Evolutionary conservation across 176 grass and related monocot genomes (phyloP), one percentile per base, ranked within the genome.

Genomic region (Bromus sterilis): DNA sequence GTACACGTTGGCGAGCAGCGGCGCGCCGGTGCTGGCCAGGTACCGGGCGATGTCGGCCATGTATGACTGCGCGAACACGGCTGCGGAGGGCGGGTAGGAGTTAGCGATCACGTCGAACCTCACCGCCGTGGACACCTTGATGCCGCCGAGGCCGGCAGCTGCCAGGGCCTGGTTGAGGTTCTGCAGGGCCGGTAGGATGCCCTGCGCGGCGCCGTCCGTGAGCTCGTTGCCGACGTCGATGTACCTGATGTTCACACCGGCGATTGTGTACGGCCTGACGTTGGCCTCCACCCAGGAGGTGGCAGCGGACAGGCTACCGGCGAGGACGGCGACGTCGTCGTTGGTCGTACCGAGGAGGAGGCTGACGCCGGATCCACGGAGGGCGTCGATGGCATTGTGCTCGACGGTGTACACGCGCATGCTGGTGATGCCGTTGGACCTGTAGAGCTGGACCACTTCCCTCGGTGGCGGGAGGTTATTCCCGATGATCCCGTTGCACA

Each of bases 171-270:
- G 1, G 12, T 43, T 70, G 12, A 70, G 66, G 37, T 70, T 70
- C 12, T 12, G 37, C 66, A 70, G 42, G 23, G 66, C 66, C 0
- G 37, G 3, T 0, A 15, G 23, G 13, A 70, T 28, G 66, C 6
- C 8, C 31, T 85, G 66, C 2, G 82, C 33, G 1, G 61, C 42
- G 11, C 72, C 75, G 23, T 85, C 93, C 2, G 85, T 83, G 14
- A 92, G 65, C 86, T 95, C 85, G 75, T 92, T 92, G 21, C 90
- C 90, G 41, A 92, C 78, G 58, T 35, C 71, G 39, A 95, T 49
- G 83, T 97, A 97, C 4, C 78, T 70, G 81, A 94, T 90, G 15
- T 79, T 80, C 23, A 91, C 89, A 6, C 20, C 20, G 0, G 89
- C 73, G 46, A n/a, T 5, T 49, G 56, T 28, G 75, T 86, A 83